phyloP scores from a whole-genome alignment of 371 early-diverging fungal species.

The Haplosporangium sp. region DNA sequence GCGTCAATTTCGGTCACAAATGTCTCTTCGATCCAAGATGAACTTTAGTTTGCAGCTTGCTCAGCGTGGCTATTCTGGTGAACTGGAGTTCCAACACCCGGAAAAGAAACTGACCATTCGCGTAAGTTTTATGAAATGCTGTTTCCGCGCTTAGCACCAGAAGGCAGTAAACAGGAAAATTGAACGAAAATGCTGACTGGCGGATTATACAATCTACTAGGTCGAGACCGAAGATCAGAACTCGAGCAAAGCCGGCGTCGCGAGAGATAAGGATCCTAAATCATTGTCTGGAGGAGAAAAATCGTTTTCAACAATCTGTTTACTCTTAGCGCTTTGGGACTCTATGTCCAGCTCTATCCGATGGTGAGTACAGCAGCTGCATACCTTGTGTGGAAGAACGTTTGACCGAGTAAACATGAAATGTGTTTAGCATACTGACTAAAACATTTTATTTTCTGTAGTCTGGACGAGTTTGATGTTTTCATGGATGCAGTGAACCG shows the following conservation, averaged over 20 bases:
- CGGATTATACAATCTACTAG: constrained; percentile 10
- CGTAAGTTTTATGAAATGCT: constrained; percentile 56
- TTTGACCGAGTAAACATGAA: not conserved
- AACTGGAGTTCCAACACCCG: constrained; percentile 85
- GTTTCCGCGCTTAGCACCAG: not conserved
- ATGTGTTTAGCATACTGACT: not conserved
- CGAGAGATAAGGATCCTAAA: constrained; percentile 84
- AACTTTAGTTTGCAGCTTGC: constrained; percentile 80
- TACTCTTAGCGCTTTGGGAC: constrained; percentile 97
- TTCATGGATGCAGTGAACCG: constrained; percentile 99
- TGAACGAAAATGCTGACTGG: not conserved
- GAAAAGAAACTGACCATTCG: constrained; percentile 74
- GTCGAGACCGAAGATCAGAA: constrained; percentile 57
- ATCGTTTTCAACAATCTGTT: constrained; percentile 97
- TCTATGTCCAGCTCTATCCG: constrained; percentile 95
- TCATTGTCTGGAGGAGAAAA: constrained; percentile 99
- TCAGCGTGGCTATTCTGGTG: constrained; percentile 90
- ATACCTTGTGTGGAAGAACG: not conserved
- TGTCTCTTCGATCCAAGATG: constrained; percentile 75
- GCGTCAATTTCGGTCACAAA: constrained; percentile 75
- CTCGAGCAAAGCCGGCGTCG: constrained; percentile 26
- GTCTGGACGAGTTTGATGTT: constrained; percentile 99
- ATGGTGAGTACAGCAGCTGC: constrained; percentile 61
- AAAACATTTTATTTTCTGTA: constrained; percentile 24
- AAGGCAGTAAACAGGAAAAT: not conserved